Evolutionary conservation across 139 green algal species (phyloP).

Genomic region (Eudorina sp.): DNA sequence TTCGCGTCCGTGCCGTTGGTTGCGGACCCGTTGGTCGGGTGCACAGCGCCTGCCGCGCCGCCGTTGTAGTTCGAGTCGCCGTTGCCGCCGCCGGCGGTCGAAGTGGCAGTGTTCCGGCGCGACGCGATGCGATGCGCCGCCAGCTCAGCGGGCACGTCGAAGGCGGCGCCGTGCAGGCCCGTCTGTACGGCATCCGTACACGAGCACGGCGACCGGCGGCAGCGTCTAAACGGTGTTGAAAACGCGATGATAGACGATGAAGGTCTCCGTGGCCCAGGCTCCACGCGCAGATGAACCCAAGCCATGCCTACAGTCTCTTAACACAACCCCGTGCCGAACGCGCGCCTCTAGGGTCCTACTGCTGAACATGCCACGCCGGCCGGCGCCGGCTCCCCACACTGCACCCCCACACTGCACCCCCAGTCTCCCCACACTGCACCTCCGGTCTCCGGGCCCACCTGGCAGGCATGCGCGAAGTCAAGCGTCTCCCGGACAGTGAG

Average conservation of each 20-base stretch:
- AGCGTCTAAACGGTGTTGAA: no score
- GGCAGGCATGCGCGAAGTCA: slow-evolving; percentile 51
- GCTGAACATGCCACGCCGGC: no score
- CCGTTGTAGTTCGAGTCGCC: neutral
- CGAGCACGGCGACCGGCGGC: no score
- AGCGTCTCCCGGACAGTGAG: slow-evolving; percentile 55
- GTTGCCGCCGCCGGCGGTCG: neutral
- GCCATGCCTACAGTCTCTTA: no score
- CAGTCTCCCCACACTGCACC: no score
- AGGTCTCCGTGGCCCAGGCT: no score
- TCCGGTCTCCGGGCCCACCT: slow-evolving; percentile 5
- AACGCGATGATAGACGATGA: no score
- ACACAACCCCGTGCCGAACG: no score
- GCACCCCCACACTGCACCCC: no score
- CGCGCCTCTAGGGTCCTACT: no score
- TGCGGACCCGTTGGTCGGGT: neutral
- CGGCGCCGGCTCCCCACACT: no score
- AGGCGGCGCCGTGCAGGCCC: slow-evolving; percentile 20
- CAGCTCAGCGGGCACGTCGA: slow-evolving; percentile 32
- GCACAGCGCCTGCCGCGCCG: neutral
- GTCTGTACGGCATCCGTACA: neutral
- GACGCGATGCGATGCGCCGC: slow-evolving; percentile 25
- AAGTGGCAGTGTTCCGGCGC: neutral
- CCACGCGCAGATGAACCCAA: no score
- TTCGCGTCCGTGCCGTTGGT: neutral